Percentiles rank a stretch among this genome's conserved stretches.
These are phyloP conservation scores for Diddensiella santjacobensis DNA, from an alignment of 805 yeast species.

Conservation along the genomic window DNA sequence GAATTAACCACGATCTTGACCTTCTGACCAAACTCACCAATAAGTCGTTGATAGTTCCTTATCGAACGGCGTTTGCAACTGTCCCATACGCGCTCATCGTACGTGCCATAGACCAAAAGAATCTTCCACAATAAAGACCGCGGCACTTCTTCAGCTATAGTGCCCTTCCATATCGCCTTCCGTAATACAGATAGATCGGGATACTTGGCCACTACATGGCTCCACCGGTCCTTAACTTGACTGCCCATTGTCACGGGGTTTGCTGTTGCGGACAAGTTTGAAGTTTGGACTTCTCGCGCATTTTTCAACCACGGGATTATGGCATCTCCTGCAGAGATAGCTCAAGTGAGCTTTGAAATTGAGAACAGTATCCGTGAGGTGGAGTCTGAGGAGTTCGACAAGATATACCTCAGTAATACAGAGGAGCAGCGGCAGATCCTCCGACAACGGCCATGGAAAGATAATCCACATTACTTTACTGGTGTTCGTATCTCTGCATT, in stretches of 20 bases:
- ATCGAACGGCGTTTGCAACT: slow-evolving; percentile 10
- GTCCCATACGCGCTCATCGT: slow-evolving; percentile 18
- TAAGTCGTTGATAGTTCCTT: slow-evolving; percentile 10
- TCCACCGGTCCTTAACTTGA: slow-evolving; percentile 1
- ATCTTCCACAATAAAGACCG: slow-evolving; percentile 24
- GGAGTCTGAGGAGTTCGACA: slow-evolving; percentile 20
- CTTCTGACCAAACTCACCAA: slow-evolving; percentile 4
- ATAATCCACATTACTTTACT: slow-evolving; percentile 56
- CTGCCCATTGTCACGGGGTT: too few species aligned
- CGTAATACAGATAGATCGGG: slow-evolving; percentile 7
- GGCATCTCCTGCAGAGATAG: slow-evolving; percentile 3
- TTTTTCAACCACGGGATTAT: too few species aligned
- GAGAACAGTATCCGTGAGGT: slow-evolving; percentile 26
- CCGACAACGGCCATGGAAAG: slow-evolving; percentile 35
- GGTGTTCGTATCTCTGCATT: slow-evolving; percentile 62
- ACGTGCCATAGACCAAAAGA: slow-evolving; percentile 22
- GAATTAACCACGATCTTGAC: not conserved
- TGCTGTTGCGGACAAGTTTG: too few species aligned
- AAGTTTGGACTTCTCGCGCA: too few species aligned
- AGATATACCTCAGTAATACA: slow-evolving; percentile 29
- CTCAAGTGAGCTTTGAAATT: slow-evolving; percentile 24
- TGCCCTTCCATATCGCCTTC: slow-evolving; percentile 19
- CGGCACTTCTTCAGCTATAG: slow-evolving; percentile 7
- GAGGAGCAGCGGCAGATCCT: slow-evolving; percentile 28
- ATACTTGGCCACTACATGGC: not conserved